Conservation (phyloP, 2,329 filamentous ascomycete species). For the Diaporthe nobilis region DNA sequence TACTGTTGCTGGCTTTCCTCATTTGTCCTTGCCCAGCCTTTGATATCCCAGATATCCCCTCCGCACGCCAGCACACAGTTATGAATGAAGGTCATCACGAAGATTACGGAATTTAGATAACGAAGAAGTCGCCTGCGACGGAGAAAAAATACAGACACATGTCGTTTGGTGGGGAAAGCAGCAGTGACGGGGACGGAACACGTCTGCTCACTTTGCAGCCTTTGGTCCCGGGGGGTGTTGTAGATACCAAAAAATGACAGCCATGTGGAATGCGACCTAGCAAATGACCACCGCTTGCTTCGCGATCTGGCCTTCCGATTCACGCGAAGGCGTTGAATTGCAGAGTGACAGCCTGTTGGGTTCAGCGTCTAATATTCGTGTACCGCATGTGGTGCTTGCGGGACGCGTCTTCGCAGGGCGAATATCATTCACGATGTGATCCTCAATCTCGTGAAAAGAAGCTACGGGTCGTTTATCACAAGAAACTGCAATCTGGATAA, state of each 20-base stretch:
- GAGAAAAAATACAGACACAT: not conserved
- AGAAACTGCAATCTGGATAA: accelerated
- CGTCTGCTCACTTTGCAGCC: not conserved
- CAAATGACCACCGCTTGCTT: not conserved
- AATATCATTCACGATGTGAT: not conserved
- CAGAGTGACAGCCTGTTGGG: not conserved
- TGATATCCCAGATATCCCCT: conserved; percentile 39
- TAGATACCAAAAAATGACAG: conserved; percentile 24
- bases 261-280: conserved; percentile 17
- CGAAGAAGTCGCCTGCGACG: conserved; percentile 14
- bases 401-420: not conserved
- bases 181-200: not conserved
- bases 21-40: conserved; percentile 31
- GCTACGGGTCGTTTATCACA: accelerated
- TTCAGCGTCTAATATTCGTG: not conserved
- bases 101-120: conserved; percentile 30
- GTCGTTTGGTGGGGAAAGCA: not conserved
- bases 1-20: conserved; percentile 20
- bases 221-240: conserved; percentile 6
- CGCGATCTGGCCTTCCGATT: not conserved
- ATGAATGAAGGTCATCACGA: conserved; percentile 27
- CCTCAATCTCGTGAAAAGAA: not conserved
- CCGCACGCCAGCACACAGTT: conserved; percentile 26
- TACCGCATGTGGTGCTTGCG: not conserved
- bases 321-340: not conserved